Evolutionary conservation across 1,139 yeast species (phyloP), one percentile per base, ranked within the genome.

Genomic region (Geotrichum macrosporum): DNA sequence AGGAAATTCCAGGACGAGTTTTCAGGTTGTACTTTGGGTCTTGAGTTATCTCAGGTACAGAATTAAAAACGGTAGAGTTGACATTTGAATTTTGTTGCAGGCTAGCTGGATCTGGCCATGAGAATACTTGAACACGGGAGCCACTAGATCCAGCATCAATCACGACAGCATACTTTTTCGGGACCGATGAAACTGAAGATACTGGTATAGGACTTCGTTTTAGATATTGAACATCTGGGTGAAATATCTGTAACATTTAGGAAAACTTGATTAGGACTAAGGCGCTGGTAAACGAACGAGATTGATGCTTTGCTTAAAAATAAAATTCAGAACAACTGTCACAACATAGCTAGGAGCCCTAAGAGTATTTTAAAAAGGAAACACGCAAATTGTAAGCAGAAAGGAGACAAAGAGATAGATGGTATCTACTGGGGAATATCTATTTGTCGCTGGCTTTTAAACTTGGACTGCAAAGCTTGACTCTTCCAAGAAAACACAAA

Each of bases 101-200:
- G n/a, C 29, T 46, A 12, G 41, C 46, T 1, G 62, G 75, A 52
- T 79, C 77, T 41, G 76, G 66, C 89, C 88, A 84, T 49, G 75
- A 72, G 63, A 85, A 86, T 2, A 86, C 76, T 57, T 75, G 82
- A 0, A 84, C 85, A 18, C 95, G 67, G 1, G 94, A 80, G 0
- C 95, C 95, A 46, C 79, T 80, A 1, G 94, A 84, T 0, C 95
- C 95, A 0, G 94, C 84, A 62, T 86, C 95, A 5, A 86, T 76
- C 6, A 86, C 73, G 2, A 86, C 77, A 1, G 85, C 81, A 63
- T 84, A 84, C 58, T 80, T 80, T 15, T 27, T 37, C 3, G 52
- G 39, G 8, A 20, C 29, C 5, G 41, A 10, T 12, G 29, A 30
- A 4, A 4, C 10, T 1, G 35, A 30, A 29, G 32, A 10, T 3